Base-by-base conservation (phyloP, 176 grass and related monocot genomes). In the Alloteropsis semialata region DNA sequence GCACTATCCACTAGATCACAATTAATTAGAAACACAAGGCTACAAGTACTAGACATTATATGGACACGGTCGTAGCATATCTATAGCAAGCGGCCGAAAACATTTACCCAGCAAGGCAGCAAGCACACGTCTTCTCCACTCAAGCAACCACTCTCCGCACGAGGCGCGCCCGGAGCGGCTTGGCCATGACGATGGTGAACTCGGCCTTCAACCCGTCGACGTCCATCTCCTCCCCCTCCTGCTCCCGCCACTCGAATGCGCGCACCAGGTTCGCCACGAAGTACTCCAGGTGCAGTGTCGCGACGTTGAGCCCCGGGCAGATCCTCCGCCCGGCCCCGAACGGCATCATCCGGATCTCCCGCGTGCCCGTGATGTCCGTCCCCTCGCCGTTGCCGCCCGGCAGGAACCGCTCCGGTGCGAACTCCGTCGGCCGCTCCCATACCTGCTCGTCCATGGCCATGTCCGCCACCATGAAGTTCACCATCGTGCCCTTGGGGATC, bases 261-360 rank as follows among this genome's bases (percentile, higher is more conserved):
- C 29, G 42, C 74, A 88, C 79, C 71, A 88, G 32, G 75, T 78
- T 82, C 0, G 59, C 80, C 19, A 88, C 86, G 29, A 88, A 59
- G 54, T 53, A 88, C 67, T 85, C 56, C 25, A 85, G 41, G 42
- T 81, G 67, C 19, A 89, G 69, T 69, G 61, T 80, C 3, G 85
- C 89, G 25, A 88, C 36, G 12, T 54, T 53, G 22, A 84, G 14
- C 11, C 81, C 85, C 0, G 89, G 49, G 76, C 89, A 91, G 32
- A 91, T 81, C 81, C 89, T 81, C 68, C 89, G 27, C 2, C 77
- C 61, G 0, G 77, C 60, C 19, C 77, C 77, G 30, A 79, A 79
- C 43, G 82, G 89, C 85, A 91, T 91, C 89, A 87, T 91, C 75
- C 83, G 84, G 21, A 87, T 87, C 57, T 84, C 84, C 76, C 85